Base-by-base conservation (phyloP, 305 asterid genomes). In the Fraxinus ornus region DNA sequence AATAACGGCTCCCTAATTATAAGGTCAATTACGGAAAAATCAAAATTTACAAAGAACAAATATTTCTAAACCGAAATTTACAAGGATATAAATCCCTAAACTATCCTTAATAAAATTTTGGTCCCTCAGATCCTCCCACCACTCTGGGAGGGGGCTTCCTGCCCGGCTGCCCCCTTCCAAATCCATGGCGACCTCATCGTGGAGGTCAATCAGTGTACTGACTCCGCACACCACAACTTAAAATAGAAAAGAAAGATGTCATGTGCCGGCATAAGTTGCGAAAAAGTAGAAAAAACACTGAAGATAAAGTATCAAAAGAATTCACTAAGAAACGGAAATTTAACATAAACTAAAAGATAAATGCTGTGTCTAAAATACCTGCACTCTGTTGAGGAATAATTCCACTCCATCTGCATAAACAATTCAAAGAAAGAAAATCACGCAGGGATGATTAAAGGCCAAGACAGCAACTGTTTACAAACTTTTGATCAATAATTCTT, bases 301-400 rank as follows among this genome's bases (percentile, higher is more conserved):
- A 4, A 17, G 22, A 55, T 39, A 47, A 21, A 76, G 19, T 62
- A 81, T 77, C 6, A 3, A 21, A 71, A 80, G 62, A 81, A 70
- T 22, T 81, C 52, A 73, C 8, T 12, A 36, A 26, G 72, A 77
- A 36, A 47, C 47, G 22, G 1, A 75, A 80, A 62, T 36, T 5
- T 49, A 72, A 39, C 68, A 80, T 49, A 57, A 80, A 64, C 32
- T 28, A 41, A 74, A 33, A 44, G 71, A 68, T 10, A 39, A 36
- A 70, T 30, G 55, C 21, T 66, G 77, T 80, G 9, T 68, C 41
- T 19, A 79, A 81, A 80, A 64, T 90, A 94, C 98, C 97, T 90
- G 98, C 97, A 89, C 97, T 94, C 85, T 95, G 98, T 64, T 95
- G 96, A 78, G 97, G 98, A 88, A 90, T 95, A 85, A 95, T 95